Evolutionary conservation across 352 stramenopile species (phyloP).

Genomic region (Phytophthora sp.): DNA sequence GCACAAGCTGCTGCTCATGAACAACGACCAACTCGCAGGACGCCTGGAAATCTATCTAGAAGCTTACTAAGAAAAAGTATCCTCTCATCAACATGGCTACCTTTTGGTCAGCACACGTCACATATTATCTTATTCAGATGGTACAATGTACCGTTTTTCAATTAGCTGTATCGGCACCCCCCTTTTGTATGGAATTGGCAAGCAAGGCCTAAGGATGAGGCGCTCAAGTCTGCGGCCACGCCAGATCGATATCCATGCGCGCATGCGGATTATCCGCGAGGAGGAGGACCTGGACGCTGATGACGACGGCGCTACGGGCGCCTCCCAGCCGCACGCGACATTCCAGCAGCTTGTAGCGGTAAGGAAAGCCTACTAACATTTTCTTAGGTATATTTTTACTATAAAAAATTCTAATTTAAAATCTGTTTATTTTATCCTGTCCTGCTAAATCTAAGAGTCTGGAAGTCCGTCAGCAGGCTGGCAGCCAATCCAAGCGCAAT

Average conservation of each 20-base stretch:
- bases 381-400: constrained; percentile 13
- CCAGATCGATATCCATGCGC: constrained; percentile 89
- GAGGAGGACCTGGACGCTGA: constrained; percentile 82
- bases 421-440: constrained; percentile 1
- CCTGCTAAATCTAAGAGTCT: constrained; percentile 54
- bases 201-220: constrained; percentile 47
- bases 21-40: constrained; percentile 31
- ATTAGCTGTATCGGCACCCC: constrained; percentile 1
- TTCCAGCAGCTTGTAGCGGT: constrained; percentile 83
- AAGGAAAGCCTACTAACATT: constrained; percentile 16
- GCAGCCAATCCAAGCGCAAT: constrained; percentile 51
- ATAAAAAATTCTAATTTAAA: constrained; percentile 1
- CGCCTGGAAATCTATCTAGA: constrained; percentile 32
- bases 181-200: constrained; percentile 23
- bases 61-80: constrained; percentile 26
- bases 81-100: constrained; percentile 23
- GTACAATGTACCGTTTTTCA: constrained; percentile 15
- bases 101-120: constrained; percentile 15
- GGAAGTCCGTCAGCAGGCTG: constrained; percentile 58
- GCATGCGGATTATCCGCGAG: constrained; percentile 83
- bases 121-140: constrained; percentile 1
- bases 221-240: constrained; percentile 86
- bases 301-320: constrained; percentile 47
- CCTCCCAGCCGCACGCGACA: constrained; percentile 47
- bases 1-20: constrained; percentile 36